phyloP scores from a whole-genome alignment of 2,329 filamentous ascomycete genomes.

The Colletotrichum falcatum region DNA sequence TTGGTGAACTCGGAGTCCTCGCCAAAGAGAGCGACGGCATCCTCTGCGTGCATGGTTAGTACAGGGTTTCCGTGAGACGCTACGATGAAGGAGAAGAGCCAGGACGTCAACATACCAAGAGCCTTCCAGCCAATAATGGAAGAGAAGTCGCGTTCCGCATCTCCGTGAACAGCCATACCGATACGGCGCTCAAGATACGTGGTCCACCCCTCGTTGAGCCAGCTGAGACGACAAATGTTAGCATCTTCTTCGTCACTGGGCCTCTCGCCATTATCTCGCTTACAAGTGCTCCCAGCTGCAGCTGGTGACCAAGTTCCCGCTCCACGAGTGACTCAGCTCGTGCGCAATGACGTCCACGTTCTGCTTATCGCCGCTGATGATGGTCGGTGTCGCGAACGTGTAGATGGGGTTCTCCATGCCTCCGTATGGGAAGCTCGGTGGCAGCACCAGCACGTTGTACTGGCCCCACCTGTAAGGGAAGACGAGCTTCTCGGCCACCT shows the following conservation, averaged over 20 bases:
- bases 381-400: constrained; percentile 94
- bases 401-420: constrained; percentile 94
- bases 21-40: constrained; percentile 83
- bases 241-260: not conserved
- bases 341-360: constrained; percentile 98
- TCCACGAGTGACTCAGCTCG: constrained; percentile 83
- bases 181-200: constrained; percentile 93
- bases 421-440: constrained; percentile 90
- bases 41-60: constrained; percentile 60
- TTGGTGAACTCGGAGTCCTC: constrained; percentile 93
- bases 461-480: constrained; percentile 94
- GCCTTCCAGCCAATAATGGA: constrained; percentile 97
- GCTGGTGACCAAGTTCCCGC: constrained; percentile 85
- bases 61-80: not conserved
- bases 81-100: not conserved
- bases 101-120: constrained; percentile 62
- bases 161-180: constrained; percentile 80
- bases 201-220: constrained; percentile 88
- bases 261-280: constrained; percentile 45
- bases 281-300: constrained; percentile 86
- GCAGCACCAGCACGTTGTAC: constrained; percentile 93
- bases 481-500: constrained; percentile 83
- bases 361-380: constrained; percentile 90
- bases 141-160: constrained; percentile 90
- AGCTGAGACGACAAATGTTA: constrained; percentile 54